Evolutionary conservation across 306 rosid genomes (phyloP), one percentile per base, ranked within the genome.

Genomic region (Abrus precatorius): DNA sequence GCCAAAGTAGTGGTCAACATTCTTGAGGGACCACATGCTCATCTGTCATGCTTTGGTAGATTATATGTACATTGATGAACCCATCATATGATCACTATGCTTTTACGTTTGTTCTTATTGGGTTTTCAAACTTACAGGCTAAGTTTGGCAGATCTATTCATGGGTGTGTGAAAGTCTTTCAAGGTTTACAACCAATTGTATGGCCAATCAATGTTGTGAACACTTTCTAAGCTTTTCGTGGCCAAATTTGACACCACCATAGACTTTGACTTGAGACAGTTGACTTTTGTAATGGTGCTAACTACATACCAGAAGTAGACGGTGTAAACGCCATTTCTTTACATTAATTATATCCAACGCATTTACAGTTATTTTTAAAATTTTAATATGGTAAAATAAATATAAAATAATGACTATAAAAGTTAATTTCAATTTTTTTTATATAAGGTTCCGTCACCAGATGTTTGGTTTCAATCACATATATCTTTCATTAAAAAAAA

Each of bases 1-100:
- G n/a, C 44, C 44, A 20, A 74, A 54, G 13, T 74, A 14, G 80
- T 73, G 69, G 80, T 73, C 61, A 44, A 43, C 41, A 66, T 14
- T 65, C 80, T 27, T 36, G 47, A 38, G 64, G 83, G 78, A 71
- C 83, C 83, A 60, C 59, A 34, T 8, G n/a, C 32, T 11, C 0
- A 6, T 1, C 2, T 32, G 28, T 60, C 44, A 52, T 50, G 66
- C 28, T 45, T 49, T 78, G 62, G 36, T 45, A 47, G 38, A 57
- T 62, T 9, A 20, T 20, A 20, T 20, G 20, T 36, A 30, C 2
- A 3, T 1, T 47, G 61, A 40, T 6, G n/a, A 43, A 55, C 9
- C 10, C 57, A 29, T 45, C 20, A 36, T 36, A 4, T 2, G 9
- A 11, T 20, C 70, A 28, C 29, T 4, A 36, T 36, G 40, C 40